phyloP scores from a whole-genome alignment of 139 green algal species.

The Chloropicon primus region DNA sequence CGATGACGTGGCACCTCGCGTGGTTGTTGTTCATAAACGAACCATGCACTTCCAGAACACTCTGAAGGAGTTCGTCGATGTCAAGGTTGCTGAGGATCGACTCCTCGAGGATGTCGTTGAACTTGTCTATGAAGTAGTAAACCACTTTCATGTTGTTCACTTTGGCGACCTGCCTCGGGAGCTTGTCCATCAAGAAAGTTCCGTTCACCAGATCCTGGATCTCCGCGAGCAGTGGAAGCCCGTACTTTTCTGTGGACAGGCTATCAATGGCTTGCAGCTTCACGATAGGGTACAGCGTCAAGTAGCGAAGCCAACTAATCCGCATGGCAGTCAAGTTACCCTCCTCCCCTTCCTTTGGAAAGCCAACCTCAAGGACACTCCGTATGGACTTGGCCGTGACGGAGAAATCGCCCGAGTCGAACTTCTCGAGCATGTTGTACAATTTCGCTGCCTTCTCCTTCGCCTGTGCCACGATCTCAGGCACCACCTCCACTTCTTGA shows the following conservation, averaged over 20 bases:
- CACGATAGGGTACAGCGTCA: background rate
- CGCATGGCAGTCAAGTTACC: background rate
- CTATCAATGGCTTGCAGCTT: background rate
- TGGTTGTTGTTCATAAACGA: background rate
- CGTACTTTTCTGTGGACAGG: background rate
- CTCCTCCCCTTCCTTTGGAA: background rate
- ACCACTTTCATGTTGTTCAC: background rate
- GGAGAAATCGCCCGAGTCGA: background rate
- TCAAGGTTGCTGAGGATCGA: background rate
- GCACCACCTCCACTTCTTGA: background rate
- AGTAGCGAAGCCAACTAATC: background rate
- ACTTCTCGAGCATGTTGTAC: background rate
- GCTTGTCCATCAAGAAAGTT: background rate
- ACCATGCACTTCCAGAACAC: background rate
- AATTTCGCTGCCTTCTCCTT: background rate
- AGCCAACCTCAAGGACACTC: background rate
- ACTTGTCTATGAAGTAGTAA: background rate
- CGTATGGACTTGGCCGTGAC: background rate
- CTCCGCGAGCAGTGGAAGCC: background rate
- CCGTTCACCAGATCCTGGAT: background rate
- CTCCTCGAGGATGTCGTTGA: background rate
- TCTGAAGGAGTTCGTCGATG: background rate
- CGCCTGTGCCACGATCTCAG: background rate
- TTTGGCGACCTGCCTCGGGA: background rate
- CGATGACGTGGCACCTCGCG: background rate